Evolutionary conservation across 768 basidiomycete genomes (phyloP), one percentile per base, ranked within the genome.

Genomic region (Mycena epipterygia): DNA sequence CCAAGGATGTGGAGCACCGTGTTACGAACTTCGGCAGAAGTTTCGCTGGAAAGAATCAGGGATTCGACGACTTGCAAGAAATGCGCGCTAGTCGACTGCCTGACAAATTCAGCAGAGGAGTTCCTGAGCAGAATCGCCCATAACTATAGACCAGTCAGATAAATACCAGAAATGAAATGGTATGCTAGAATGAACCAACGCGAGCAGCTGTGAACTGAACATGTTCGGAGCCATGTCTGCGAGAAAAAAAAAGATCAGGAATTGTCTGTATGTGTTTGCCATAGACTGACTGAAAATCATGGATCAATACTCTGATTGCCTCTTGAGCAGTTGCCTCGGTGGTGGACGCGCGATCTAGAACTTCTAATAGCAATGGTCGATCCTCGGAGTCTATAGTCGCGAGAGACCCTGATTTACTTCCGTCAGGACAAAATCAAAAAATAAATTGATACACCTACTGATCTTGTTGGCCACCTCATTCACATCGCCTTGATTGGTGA

Each of bases 61-160:
- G 32, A 56, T 9, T 49, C 64, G 12, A 73, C 46, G 0, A 65
- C 42, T 52, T 70, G 65, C 30, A 73, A 21, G 39, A 73, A 73
- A 33, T 73, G 68, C 5, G 57, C 53, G 21, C 65, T 52, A 6
- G 68, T 68, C 1, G 72, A 73, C 37, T 73, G 72, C 8, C 56
- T 19, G 27, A 73, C 60, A 65, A 73, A 73, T 9, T 61, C 68
- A 19, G 57, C 57, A 0, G 72, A 73, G 1, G 72, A 73, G 21
- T 73, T 73, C n/a, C 72, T 30, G 5, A 73, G 66, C 8, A 73
- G 60, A 44, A 73, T 67, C 1, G 72, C 72, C 72, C 72, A 73
- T 16, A 73, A 30, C 72, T 33, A 13, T 5, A 0, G 25, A 52
- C 27, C 23, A n/a, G n/a, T n/a, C n/a, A n/a, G n/a, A n/a, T n/a